These are phyloP conservation scores for Salix exigua DNA, from an alignment of 345 rosid species.

Conservation along the genomic window DNA sequence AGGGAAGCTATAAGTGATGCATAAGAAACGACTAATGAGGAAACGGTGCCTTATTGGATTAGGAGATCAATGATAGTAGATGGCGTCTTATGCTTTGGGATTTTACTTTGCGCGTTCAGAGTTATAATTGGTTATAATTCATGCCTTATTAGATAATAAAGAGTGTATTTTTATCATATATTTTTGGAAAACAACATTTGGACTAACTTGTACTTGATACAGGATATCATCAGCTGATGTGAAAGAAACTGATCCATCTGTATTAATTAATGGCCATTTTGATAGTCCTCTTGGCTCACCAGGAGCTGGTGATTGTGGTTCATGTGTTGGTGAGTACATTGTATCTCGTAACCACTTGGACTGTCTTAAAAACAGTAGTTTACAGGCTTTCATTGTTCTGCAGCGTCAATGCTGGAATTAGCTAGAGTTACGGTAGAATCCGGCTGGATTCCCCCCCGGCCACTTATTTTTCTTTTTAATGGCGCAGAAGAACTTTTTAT, in stretches of 20 bases:
- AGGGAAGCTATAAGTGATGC: neutral
- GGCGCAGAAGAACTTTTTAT: slow-evolving; percentile 95
- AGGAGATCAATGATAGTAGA: neutral
- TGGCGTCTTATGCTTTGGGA: neutral
- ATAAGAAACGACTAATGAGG: neutral
- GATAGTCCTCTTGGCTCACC: slow-evolving; percentile 90
- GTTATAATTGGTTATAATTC: neutral
- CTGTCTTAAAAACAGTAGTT: neutral
- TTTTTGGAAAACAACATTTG: neutral
- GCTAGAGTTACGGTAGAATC: slow-evolving; percentile 81
- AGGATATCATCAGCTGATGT: slow-evolving; percentile 76
- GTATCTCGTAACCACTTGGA: neutral
- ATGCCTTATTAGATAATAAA: neutral
- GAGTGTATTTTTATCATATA: neutral
- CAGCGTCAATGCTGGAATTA: slow-evolving; percentile 88
- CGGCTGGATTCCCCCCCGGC: slow-evolving; percentile 78
- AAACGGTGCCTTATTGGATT: neutral
- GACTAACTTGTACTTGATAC: slow-evolving; percentile 24
- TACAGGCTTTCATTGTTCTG: slow-evolving; percentile 23
- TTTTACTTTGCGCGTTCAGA: neutral
- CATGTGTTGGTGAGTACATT: slow-evolving; percentile 78
- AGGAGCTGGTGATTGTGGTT: slow-evolving; percentile 96
- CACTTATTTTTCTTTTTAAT: slow-evolving; percentile 84
- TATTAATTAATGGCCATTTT: slow-evolving; percentile 90
- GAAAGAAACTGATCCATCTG: slow-evolving; percentile 64